These are phyloP conservation scores for Achlya hypogyna DNA, from an alignment of 352 stramenopile genomes.

Conservation along the genomic window DNA sequence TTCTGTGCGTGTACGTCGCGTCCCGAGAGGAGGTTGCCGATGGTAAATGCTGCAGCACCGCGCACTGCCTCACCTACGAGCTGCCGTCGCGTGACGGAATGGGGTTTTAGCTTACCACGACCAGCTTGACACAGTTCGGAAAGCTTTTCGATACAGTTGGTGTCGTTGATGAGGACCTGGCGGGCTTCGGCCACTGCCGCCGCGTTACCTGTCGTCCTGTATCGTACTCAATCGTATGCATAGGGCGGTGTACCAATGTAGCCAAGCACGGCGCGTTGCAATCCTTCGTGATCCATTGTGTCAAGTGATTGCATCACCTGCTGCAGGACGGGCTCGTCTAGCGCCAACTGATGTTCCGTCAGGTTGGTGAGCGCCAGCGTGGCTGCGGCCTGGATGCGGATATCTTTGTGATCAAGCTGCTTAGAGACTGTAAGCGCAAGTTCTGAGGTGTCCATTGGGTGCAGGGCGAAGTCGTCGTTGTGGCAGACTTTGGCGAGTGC, in stretches of 20 bases:
- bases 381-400: conserved; percentile 18
- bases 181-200: neutral
- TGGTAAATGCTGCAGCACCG: conserved; percentile 5
- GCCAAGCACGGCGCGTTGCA: conserved; percentile 15
- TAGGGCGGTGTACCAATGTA: conserved; percentile 6
- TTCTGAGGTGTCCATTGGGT: neutral
- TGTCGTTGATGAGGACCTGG: conserved; percentile 1
- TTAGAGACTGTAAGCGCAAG: neutral
- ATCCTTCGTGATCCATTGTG: conserved; percentile 9
- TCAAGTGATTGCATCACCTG: conserved; percentile 5
- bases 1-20: conserved; percentile 14
- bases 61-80: conserved; percentile 11
- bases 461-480: conserved; percentile 2
- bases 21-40: conserved; percentile 12
- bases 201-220: neutral
- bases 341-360: conserved; percentile 1
- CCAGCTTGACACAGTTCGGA: conserved; percentile 13
- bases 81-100: neutral
- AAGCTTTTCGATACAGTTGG: conserved; percentile 15
- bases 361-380: conserved; percentile 11
- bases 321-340: neutral
- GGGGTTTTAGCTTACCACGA: neutral
- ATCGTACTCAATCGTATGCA: neutral
- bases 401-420: conserved; percentile 2
- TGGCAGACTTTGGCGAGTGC: conserved; percentile 12